Evolutionary conservation across 2,329 filamentous ascomycete species (phyloP), one percentile per base, ranked within the genome.

Genomic region (Diaporthe sp.): DNA sequence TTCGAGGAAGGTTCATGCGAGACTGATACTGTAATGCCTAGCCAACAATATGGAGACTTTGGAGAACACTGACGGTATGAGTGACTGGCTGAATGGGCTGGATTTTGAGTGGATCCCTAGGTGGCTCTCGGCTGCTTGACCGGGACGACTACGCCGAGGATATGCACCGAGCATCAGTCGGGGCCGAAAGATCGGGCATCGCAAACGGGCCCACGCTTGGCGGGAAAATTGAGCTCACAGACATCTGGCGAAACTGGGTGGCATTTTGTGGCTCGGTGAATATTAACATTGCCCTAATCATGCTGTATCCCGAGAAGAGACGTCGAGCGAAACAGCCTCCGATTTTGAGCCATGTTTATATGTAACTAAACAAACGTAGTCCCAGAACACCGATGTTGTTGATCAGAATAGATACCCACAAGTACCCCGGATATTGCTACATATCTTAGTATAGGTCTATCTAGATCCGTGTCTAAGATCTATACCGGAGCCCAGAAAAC

Each of bases 381-480:
- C 4, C n/a, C 1, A 3, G 15, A 15, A 19, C 1, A 28, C 3
- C 4, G 15, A 28, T 6, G 4, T 2, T 44, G 3, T 9, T 19
- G 2, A 3, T 31, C 22, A 19, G 1, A 4, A 31, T 28, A 42
- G 15, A 42, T 46, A 31, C 22, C 15, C 39, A 22, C 4, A 28
- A 17, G 4, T n/a, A 28, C 22, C 4, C 31, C 4, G 1, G 2
- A 42, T 13, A 17, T 44, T 17, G 34, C 1, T 9, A n/a, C 15
- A 59, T n/a, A 1, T 8, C 7, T 37, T 59, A 39, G 22, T 7
- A 39, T n/a, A 28, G 7, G 1, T 28, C n/a, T 15, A 59, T 44
- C 37, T 28, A 44, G n/a, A 42, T 44, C 19, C 37, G 37, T 22
- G 7, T n/a, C 4, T 15, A 7, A 39, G 2, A n/a, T 17, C 17